phyloP scores from a whole-genome alignment of 2,329 filamentous ascomycete species.

The Neopestalotiopsis sp. region DNA sequence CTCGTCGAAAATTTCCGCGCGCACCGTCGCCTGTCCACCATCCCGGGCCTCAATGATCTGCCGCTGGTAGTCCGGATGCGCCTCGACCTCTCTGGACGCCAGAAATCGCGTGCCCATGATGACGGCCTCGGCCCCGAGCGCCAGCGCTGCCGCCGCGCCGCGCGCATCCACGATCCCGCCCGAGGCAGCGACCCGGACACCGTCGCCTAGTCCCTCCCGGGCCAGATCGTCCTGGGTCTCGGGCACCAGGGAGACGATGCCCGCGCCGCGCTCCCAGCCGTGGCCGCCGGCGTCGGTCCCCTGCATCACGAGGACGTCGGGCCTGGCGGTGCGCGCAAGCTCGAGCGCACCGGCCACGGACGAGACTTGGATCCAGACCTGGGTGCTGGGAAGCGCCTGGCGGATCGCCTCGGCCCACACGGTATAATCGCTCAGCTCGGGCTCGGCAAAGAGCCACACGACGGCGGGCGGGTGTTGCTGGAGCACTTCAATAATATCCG shows the following conservation, averaged over 20 bases:
- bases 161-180: conserved; percentile 59
- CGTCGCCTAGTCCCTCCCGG: conserved; percentile 22
- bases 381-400: conserved; percentile 34
- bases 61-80: conserved; percentile 36
- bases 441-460: conserved; percentile 69
- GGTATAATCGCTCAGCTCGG: conserved; percentile 17
- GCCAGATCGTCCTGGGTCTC: conserved; percentile 50
- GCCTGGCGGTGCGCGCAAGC: conserved; percentile 38
- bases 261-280: conserved; percentile 50
- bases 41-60: conserved; percentile 38
- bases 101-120: conserved; percentile 63
- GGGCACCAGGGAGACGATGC: conserved; percentile 52
- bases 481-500: conserved; percentile 57
- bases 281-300: conserved; percentile 60
- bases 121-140: conserved; percentile 58
- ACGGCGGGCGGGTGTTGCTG: conserved; percentile 59
- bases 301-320: conserved; percentile 57
- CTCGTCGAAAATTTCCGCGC: conserved; percentile 3
- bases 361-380: conserved; percentile 57
- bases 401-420: background rate
- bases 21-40: conserved; percentile 28
- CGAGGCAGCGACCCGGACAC: conserved; percentile 47
- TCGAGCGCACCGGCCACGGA: conserved; percentile 51
- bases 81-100: conserved; percentile 40
- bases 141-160: conserved; percentile 53